These are phyloP conservation scores for Pseudodiploospora longispora DNA, from an alignment of 2,329 filamentous ascomycete species.

Conservation along the genomic window DNA sequence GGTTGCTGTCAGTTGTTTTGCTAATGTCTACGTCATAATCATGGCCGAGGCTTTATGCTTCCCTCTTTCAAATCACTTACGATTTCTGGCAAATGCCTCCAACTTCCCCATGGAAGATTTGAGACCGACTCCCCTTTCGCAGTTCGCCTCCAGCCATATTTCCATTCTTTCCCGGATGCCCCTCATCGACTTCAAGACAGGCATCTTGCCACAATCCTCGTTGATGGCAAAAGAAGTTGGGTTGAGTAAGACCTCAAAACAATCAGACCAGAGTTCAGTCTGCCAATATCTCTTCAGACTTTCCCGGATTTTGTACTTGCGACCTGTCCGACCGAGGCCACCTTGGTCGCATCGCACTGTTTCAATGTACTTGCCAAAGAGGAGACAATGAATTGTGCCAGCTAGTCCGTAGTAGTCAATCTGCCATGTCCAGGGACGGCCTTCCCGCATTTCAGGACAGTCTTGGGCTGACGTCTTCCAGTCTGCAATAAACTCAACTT, in stretches of 20 bases:
- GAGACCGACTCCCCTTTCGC: conserved; percentile 70
- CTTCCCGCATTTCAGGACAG: conserved; percentile 91
- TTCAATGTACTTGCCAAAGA: conserved; percentile 94
- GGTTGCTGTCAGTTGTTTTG: too few species aligned
- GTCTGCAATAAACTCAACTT: conserved; percentile 81
- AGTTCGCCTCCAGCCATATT: conserved; percentile 68
- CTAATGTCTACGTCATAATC: too few species aligned
- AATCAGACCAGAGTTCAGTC: conserved; percentile 76
- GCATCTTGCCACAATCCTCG: conserved; percentile 63
- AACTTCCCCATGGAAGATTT: conserved; percentile 60
- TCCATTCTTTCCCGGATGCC: conserved; percentile 73
- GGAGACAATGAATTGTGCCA: conserved; percentile 75
- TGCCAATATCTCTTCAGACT: conserved; percentile 94
- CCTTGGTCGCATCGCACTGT: conserved; percentile 52
- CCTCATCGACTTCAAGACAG: conserved; percentile 63
- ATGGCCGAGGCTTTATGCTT: too few species aligned
- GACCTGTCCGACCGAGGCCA: conserved; percentile 49
- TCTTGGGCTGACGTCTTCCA: conserved; percentile 86
- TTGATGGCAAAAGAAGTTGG: conserved; percentile 56
- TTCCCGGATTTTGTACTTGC: conserved; percentile 74
- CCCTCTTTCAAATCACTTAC: conserved; percentile 17
- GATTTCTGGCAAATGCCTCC: conserved; percentile 39
- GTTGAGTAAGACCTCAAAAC: conserved; percentile 82
- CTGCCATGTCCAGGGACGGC: conserved; percentile 93
- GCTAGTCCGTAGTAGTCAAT: conserved; percentile 94